Evolutionary conservation across 1,139 yeast species (phyloP).

Genomic region (Taiozyma onychis): DNA sequence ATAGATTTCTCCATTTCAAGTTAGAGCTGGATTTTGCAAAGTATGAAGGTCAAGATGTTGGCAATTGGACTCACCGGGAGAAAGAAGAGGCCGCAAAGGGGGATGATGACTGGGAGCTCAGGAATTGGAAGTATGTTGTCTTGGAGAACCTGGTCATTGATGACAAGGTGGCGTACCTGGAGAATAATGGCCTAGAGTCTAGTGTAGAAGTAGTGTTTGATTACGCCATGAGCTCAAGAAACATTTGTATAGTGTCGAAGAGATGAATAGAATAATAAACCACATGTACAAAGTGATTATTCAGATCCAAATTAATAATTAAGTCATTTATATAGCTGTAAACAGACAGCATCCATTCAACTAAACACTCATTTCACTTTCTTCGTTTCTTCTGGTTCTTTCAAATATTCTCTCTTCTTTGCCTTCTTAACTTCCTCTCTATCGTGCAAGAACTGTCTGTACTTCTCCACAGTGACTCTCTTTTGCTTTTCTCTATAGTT

Average conservation of each 20-base stretch:
- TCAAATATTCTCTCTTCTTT: slow-evolving; percentile 17
- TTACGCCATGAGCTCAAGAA: slow-evolving; percentile 10
- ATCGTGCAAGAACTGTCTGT: slow-evolving; percentile 53
- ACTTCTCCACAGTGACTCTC: slow-evolving; percentile 54
- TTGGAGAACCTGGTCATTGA: slow-evolving; percentile 8
- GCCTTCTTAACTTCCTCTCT: slow-evolving; percentile 27
- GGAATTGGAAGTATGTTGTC: not conserved
- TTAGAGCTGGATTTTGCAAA: not conserved
- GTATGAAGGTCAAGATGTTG: not conserved
- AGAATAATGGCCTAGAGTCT: not conserved
- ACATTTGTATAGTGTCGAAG: slow-evolving; percentile 1
- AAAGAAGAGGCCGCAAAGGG: not conserved
- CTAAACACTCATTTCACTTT: not conserved
- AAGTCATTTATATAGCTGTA: not conserved
- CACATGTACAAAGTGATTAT: not conserved
- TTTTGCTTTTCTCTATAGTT: slow-evolving; percentile 52
- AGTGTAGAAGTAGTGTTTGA: slow-evolving; percentile 7
- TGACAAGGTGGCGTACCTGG: slow-evolving; percentile 5
- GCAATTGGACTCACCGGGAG: not conserved
- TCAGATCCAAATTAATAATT: not conserved
- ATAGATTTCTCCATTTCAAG: slow-evolving; percentile 1
- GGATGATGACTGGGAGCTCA: not conserved
- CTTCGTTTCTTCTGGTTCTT: not conserved
- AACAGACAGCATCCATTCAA: not conserved
- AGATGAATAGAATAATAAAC: not conserved